Percentiles rank a stretch among this genome's conserved stretches.
phyloP scores from a whole-genome alignment of 2,329 filamentous ascomycete species.

The Penicillium sp. region DNA sequence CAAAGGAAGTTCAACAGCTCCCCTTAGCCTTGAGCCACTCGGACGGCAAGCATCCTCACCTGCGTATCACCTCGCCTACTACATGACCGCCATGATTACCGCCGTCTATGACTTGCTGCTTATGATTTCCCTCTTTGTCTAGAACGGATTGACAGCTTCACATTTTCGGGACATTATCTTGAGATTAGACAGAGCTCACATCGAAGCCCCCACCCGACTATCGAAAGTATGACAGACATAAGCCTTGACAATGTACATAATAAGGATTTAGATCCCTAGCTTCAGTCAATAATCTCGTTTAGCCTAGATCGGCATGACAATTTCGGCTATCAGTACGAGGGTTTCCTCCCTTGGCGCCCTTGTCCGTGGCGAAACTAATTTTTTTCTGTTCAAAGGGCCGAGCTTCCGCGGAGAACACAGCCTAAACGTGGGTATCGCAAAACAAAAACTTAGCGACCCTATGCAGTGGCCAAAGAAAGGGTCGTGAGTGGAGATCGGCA shows the following conservation, averaged over 20 bases:
- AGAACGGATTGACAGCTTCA: neutral
- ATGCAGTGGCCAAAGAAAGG: neutral
- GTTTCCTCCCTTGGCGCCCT: constrained; percentile 6
- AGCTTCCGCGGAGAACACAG: neutral
- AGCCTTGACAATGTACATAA: neutral
- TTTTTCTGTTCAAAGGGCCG: neutral
- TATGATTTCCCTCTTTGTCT: neutral
- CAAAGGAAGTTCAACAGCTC: neutral
- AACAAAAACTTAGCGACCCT: neutral
- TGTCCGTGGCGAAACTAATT: neutral
- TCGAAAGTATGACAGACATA: neutral
- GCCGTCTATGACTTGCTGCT: neutral
- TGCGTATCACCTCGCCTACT: neutral
- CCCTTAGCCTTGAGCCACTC: neutral
- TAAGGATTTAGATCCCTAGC: neutral
- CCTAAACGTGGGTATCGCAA: neutral
- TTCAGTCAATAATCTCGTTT: neutral
- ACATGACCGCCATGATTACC: neutral
- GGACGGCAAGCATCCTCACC: neutral
- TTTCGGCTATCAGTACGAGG: constrained; percentile 9
- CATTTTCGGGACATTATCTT: constrained; percentile 3
- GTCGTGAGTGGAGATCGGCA: constrained; percentile 5
- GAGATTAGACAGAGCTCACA: neutral
- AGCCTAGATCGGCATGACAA: constrained; percentile 1
- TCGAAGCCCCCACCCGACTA: neutral